These are phyloP conservation scores for Colletotrichum sp. DNA, from an alignment of 2,329 filamentous ascomycete species.

Conservation along the genomic window DNA sequence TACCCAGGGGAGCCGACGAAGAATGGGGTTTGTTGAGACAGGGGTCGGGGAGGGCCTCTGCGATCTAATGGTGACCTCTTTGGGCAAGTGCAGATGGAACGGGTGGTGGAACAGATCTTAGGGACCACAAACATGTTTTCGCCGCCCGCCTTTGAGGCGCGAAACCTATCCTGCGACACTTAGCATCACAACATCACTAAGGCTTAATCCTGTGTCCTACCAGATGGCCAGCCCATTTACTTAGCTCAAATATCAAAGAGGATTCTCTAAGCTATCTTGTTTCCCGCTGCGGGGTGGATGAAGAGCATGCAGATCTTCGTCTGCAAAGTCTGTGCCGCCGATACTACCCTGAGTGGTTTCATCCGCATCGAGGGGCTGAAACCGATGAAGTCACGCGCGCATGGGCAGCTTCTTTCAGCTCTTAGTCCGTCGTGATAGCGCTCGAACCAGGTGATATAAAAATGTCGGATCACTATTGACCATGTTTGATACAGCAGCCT, in stretches of 20 bases:
- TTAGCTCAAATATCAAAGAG: constrained; percentile 10
- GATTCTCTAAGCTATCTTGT: not conserved
- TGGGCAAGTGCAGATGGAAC: not conserved
- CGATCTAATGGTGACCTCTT: constrained; percentile 26
- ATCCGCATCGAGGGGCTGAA: constrained; percentile 8
- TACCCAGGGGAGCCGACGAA: constrained; percentile 36
- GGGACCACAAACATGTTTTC: not conserved
- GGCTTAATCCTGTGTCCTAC: constrained; percentile 3
- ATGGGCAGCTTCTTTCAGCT: not conserved
- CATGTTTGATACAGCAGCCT: not conserved
- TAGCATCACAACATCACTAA: constrained; percentile 9
- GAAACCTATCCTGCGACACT: constrained; percentile 11
- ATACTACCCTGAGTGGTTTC: constrained; percentile 1
- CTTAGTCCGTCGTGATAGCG: not conserved
- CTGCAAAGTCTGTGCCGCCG: not conserved
- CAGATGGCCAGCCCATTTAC: constrained; percentile 14
- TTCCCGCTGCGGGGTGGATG: not conserved
- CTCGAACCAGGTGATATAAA: not conserved
- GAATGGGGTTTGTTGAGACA: constrained; percentile 32
- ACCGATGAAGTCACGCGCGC: not conserved
- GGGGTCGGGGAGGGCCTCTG: constrained; percentile 32
- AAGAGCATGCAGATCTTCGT: not conserved
- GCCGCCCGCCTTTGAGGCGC: not conserved
- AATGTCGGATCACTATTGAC: not conserved
- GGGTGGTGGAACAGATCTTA: not conserved